Conservation (phyloP, 768 basidiomycete species). For the Hortiboletus flavorubellus region DNA sequence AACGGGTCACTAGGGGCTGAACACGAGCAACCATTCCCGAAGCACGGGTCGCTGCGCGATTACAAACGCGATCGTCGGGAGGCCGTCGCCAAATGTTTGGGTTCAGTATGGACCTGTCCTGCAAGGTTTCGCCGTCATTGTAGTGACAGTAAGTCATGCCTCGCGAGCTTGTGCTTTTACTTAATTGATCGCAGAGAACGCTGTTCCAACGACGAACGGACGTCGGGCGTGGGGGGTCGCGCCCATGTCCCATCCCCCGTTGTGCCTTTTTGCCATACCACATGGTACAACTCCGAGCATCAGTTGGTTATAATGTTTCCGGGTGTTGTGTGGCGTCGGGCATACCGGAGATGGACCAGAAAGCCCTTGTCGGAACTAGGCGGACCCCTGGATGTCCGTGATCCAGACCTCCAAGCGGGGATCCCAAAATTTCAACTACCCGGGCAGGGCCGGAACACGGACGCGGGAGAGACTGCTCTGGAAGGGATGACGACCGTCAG, state of each 20-base stretch:
- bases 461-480: background rate
- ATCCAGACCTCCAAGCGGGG: conserved; percentile 37
- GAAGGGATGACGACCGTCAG: conserved; percentile 30
- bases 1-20: conserved; percentile 58
- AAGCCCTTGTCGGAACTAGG: no score
- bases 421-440: conserved; percentile 36
- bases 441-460: background rate
- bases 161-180: no score
- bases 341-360: no score
- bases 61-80: conserved; percentile 33
- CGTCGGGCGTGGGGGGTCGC: no score
- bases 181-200: no score
- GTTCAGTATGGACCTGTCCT: conserved; percentile 19
- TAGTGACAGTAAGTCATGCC: conserved; percentile 13
- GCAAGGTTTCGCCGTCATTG: conserved; percentile 27
- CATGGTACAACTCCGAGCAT: no score
- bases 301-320: no score
- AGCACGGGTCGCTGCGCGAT: conserved; percentile 46
- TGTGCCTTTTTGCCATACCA: no score
- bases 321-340: no score
- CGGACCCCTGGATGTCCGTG: background rate
- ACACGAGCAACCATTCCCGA: conserved; percentile 49
- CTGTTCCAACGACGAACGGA: no score
- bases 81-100: background rate
- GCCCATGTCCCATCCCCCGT: no score